Conservation (phyloP, 805 yeast genomes). For the Candida patagonica region DNA sequence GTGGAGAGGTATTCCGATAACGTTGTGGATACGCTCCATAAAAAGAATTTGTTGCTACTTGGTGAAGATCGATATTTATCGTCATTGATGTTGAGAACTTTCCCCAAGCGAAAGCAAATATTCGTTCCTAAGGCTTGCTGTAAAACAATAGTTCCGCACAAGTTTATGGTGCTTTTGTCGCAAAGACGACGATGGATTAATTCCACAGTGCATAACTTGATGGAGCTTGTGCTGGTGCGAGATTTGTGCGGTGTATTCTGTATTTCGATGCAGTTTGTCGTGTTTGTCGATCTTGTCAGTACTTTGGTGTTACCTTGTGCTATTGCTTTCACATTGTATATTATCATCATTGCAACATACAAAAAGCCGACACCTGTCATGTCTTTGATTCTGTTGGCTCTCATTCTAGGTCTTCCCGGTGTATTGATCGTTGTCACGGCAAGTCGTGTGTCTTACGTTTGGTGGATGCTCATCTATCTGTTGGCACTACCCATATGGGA, state of each 20-base stretch:
- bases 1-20: conserved; percentile 88
- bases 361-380: conserved; percentile 69
- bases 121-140: conserved; percentile 90
- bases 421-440: conserved; percentile 72
- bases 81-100: conserved; percentile 76
- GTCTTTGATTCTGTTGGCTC: conserved; percentile 64
- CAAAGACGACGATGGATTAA: conserved; percentile 97
- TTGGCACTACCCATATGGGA: conserved; percentile 88
- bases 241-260: conserved; percentile 94
- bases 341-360: conserved; percentile 61
- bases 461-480: conserved; percentile 75
- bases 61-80: conserved; percentile 89
- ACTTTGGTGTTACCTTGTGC: conserved; percentile 87
- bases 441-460: conserved; percentile 56
- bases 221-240: conserved; percentile 77
- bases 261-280: conserved; percentile 89
- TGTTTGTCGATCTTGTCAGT: conserved; percentile 75
- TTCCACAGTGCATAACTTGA: conserved; percentile 86
- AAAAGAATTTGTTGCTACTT: conserved; percentile 70
- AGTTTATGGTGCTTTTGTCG: conserved; percentile 68
- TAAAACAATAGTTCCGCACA: conserved; percentile 80
- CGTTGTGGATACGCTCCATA: conserved; percentile 73
- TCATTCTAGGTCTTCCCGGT: conserved; percentile 83
- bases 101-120: conserved; percentile 81
- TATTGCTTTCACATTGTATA: conserved; percentile 71